These are phyloP conservation scores for Mycena rebaudengoi DNA, from an alignment of 768 basidiomycete genomes.

Conservation along the genomic window DNA sequence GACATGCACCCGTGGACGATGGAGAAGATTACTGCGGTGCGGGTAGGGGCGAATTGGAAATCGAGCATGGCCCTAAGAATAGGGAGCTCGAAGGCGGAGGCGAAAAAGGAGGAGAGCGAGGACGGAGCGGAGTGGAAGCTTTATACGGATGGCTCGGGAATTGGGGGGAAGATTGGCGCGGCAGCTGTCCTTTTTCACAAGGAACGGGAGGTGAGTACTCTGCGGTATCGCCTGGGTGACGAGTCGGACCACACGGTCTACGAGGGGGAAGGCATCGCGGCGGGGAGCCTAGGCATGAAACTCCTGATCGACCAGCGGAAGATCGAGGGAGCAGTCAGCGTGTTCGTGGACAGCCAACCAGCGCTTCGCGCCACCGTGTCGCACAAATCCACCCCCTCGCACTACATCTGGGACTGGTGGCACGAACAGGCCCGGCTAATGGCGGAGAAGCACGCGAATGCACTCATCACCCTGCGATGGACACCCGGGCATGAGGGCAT, in stretches of 20 bases:
- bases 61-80: not conserved
- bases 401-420: no score
- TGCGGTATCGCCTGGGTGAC: not conserved
- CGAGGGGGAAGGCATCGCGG: conserved; percentile 35
- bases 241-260: conserved; percentile 30
- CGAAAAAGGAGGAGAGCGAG: not conserved
- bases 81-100: conserved; percentile 5
- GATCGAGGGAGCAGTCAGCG: no score
- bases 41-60: not conserved
- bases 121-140: conserved; percentile 4
- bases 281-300: no score
- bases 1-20: not conserved
- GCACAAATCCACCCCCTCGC: no score
- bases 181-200: conserved; percentile 23
- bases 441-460: no score
- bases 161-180: conserved; percentile 27
- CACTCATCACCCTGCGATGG: no score
- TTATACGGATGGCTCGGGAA: conserved; percentile 27
- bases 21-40: not conserved
- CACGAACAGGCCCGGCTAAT: no score
- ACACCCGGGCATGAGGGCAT: no score
- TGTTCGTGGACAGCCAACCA: no score
- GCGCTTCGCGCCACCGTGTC: no score
- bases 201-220: not conserved
- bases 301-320: no score